Evolutionary conservation across 2,329 filamentous ascomycete genomes (phyloP).

Genomic region (Exophiala calicioides): DNA sequence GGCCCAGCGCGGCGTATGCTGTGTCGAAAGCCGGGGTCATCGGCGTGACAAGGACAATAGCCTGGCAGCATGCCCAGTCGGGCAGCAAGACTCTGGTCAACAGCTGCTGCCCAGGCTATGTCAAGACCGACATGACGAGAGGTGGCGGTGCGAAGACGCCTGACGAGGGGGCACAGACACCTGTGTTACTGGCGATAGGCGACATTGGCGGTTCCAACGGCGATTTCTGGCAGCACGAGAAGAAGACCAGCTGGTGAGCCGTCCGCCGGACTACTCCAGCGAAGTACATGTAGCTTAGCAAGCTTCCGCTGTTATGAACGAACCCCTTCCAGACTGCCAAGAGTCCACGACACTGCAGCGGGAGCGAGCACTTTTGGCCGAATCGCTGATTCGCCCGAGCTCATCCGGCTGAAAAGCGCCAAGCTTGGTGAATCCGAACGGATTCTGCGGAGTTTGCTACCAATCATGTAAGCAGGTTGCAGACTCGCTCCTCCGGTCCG

Average conservation of each 20-base stretch:
- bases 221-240: constrained; percentile 44
- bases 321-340: too few relatives aligned
- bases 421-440: neutral
- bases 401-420: neutral
- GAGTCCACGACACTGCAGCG: too few relatives aligned
- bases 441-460: constrained; percentile 2
- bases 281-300: neutral
- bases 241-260: constrained; percentile 30
- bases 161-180: constrained; percentile 49
- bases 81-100: constrained; percentile 42
- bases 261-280: neutral
- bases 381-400: neutral
- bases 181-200: constrained; percentile 45
- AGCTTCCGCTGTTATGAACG: too few relatives aligned
- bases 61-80: constrained; percentile 36
- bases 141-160: constrained; percentile 43
- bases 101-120: constrained; percentile 47
- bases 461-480: neutral
- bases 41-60: constrained; percentile 44
- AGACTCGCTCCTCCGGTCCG: neutral
- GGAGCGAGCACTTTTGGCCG: too few relatives aligned
- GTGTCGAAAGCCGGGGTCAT: constrained; percentile 50
- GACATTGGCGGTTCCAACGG: constrained; percentile 42
- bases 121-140: constrained; percentile 51
- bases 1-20: constrained; percentile 53